phyloP scores from a whole-genome alignment of 306 rosid species.

The Citrullus colocynthis region DNA sequence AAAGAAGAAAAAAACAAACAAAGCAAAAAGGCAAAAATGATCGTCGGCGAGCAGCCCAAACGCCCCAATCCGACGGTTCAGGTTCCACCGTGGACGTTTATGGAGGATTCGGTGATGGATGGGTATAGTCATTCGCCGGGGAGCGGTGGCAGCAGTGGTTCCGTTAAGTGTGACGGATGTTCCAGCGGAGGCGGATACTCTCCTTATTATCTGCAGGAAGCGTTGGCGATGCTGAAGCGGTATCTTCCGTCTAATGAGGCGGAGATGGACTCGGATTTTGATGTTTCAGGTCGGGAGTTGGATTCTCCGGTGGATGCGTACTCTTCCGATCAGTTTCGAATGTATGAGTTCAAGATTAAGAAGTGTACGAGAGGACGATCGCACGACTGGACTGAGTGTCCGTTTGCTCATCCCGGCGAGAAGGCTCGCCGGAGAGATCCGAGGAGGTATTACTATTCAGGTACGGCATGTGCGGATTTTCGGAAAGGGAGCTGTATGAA shows the following conservation, averaged over 20 bases:
- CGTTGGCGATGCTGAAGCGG: conserved; percentile 49
- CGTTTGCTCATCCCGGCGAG: conserved; percentile 96
- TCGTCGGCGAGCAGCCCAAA: conserved; percentile 65
- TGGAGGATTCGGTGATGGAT: conserved; percentile 46
- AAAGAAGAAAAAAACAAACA: background rate
- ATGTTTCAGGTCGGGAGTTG: conserved; percentile 23
- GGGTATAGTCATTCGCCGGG: conserved; percentile 27
- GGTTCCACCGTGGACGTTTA: conserved; percentile 56
- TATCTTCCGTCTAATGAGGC: conserved; percentile 44
- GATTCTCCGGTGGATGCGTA: conserved; percentile 75
- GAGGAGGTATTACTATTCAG: conserved; percentile 71
- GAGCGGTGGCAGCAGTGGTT: conserved; percentile 18
- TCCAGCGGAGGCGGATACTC: conserved; percentile 39
- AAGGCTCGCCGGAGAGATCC: conserved; percentile 98
- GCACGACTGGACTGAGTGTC: conserved; percentile 99
- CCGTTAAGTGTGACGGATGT: conserved; percentile 29
- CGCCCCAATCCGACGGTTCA: conserved; percentile 54
- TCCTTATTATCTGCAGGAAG: conserved; percentile 47
- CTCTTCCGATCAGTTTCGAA: conserved; percentile 85
- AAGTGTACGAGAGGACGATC: conserved; percentile 81
- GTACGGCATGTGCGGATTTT: conserved; percentile 87
- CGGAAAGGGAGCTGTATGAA: conserved; percentile 75
- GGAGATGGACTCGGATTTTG: conserved; percentile 49
- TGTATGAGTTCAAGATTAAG: conserved; percentile 85
- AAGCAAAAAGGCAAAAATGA: conserved; percentile 20